Conservation (phyloP, 768 basidiomycete genomes). For the Mycena galopus region DNA sequence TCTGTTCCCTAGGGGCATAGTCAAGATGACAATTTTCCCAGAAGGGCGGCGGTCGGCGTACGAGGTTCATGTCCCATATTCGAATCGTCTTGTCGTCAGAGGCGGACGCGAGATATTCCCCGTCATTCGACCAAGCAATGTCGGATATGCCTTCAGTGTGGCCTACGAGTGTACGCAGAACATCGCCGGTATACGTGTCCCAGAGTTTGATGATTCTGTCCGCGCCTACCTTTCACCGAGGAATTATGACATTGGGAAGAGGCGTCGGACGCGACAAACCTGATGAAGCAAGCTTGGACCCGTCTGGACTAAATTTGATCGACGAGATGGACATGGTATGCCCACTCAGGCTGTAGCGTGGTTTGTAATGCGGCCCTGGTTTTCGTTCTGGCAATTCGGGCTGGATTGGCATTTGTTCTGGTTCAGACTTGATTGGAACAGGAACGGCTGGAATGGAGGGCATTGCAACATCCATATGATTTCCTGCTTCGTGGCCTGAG, state of each 20-base stretch:
- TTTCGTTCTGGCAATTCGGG: slow-evolving; percentile 6
- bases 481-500: neutral
- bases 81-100: slow-evolving; percentile 94
- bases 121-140: slow-evolving; percentile 89
- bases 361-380: slow-evolving; percentile 64
- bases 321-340: slow-evolving; percentile 87
- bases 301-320: slow-evolving; percentile 91
- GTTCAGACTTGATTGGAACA: slow-evolving; percentile 1
- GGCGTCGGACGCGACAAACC: slow-evolving; percentile 63
- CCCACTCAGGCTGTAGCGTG: slow-evolving; percentile 78
- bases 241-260: slow-evolving; percentile 33
- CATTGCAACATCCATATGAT: slow-evolving; percentile 3
- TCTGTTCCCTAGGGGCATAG: slow-evolving; percentile 60
- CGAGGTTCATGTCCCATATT: slow-evolving; percentile 85
- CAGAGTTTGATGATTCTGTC: slow-evolving; percentile 88
- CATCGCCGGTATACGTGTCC: slow-evolving; percentile 80
- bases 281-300: slow-evolving; percentile 83
- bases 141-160: slow-evolving; percentile 91
- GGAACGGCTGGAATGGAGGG: slow-evolving; percentile 2
- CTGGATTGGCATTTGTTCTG: neutral
- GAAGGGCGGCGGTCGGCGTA: slow-evolving; percentile 45
- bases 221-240: slow-evolving; percentile 72
- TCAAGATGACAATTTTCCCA: slow-evolving; percentile 19
- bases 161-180: slow-evolving; percentile 78
- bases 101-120: slow-evolving; percentile 87